phyloP scores from a whole-genome alignment of 2,329 filamentous ascomycete genomes.

The Myriosclerotinia duriaeana region DNA sequence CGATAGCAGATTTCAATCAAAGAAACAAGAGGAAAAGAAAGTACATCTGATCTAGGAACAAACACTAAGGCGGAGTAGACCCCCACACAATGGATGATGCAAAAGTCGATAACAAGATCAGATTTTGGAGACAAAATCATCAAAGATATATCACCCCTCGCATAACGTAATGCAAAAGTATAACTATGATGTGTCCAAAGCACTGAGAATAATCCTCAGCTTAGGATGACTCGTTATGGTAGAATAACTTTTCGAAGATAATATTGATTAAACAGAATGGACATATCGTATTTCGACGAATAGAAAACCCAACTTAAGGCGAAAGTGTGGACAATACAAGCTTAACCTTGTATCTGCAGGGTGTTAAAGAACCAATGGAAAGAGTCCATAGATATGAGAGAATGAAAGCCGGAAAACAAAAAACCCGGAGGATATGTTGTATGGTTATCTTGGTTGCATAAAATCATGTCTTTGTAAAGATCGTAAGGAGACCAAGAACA shows the following conservation, averaged over 20 bases:
- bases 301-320: conserved; percentile 30
- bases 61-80: conserved; percentile 34
- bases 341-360: conserved; percentile 38
- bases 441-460: conserved; percentile 37
- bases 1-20: conserved; percentile 28
- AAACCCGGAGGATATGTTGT: conserved; percentile 39
- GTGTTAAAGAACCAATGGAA: conserved; percentile 38
- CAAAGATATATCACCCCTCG: conserved; percentile 30
- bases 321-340: conserved; percentile 34
- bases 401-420: conserved; percentile 38
- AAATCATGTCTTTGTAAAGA: conserved; percentile 39
- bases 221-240: conserved; percentile 58
- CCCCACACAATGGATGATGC: conserved; percentile 33
- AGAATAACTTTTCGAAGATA: conserved; percentile 41
- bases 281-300: conserved; percentile 38
- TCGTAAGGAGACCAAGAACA: conserved; percentile 38
- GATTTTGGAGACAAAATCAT: conserved; percentile 31
- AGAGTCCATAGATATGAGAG: conserved; percentile 41
- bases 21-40: conserved; percentile 26
- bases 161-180: conserved; percentile 50
- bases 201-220: conserved; percentile 51
- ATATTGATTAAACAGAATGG: conserved; percentile 40
- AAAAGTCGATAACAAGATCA: conserved; percentile 34
- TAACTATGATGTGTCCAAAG: conserved; percentile 64
- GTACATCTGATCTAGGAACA: conserved; percentile 29